Evolutionary conservation across 139 green algal species (phyloP).

Genomic region (Chlamydomonas schloesseri): DNA sequence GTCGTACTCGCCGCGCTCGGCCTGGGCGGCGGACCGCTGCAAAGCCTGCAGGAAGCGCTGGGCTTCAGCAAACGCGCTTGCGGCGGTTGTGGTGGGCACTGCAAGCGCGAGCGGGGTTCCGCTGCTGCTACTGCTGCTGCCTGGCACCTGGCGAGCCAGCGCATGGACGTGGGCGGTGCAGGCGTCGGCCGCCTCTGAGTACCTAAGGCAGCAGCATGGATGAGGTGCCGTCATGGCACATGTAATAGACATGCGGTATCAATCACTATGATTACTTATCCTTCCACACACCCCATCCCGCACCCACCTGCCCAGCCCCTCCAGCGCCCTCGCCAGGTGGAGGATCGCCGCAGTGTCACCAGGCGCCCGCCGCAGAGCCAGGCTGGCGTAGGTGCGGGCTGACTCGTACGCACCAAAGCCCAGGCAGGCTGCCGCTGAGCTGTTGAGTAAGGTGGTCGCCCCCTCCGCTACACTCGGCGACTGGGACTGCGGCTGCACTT

Average conservation of each 20-base stretch:
- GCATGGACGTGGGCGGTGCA: background rate
- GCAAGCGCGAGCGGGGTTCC: no score
- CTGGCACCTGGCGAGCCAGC: no score
- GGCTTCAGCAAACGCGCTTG: no score
- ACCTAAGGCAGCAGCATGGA: background rate
- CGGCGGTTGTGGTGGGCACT: no score
- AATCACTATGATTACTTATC: no score
- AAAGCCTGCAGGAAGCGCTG: background rate
- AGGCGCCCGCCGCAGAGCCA: background rate
- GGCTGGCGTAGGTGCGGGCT: background rate
- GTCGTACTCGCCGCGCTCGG: background rate
- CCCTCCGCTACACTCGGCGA: background rate
- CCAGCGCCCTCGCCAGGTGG: background rate
- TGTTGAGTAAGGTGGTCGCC: background rate
- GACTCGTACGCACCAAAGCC: background rate
- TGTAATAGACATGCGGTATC: no score
- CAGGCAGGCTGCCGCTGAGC: conserved; percentile 21
- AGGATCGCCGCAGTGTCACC: conserved; percentile 21
- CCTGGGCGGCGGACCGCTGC: background rate
- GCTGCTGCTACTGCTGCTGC: background rate
- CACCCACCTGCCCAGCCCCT: conserved; percentile 1
- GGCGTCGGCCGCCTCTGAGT: background rate
- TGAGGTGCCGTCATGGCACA: no score
- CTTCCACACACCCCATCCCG: no score
- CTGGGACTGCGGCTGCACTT: background rate